Conservation (phyloP, 176 grass and related monocot species). For the Zea luxurians region DNA sequence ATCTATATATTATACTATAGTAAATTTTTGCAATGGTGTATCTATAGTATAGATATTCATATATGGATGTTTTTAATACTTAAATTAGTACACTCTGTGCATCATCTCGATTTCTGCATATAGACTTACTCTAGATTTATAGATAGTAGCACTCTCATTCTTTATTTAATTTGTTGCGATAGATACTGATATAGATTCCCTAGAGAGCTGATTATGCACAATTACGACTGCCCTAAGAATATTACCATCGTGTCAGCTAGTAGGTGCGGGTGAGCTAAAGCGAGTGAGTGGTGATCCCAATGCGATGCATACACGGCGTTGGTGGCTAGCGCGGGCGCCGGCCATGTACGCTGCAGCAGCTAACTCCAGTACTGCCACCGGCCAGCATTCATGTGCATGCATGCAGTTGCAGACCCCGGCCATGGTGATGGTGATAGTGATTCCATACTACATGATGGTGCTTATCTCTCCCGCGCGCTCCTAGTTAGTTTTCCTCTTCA, state of each 20-base stretch:
- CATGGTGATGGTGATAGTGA: not conserved
- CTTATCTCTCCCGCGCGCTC: not conserved
- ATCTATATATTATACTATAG: too few species aligned
- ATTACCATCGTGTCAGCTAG: slow-evolving; percentile 14
- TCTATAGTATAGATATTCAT: too few species aligned
- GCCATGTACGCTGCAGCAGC: not conserved
- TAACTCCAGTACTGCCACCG: slow-evolving; percentile 29
- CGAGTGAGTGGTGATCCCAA: slow-evolving; percentile 34
- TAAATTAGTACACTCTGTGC: too few species aligned
- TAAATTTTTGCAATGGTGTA: too few species aligned
- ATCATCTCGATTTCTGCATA: too few species aligned
- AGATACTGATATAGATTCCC: too few species aligned
- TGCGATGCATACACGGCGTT: not conserved
- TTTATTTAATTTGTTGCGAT: too few species aligned
- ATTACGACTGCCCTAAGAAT: not conserved
- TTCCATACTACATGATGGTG: too few species aligned
- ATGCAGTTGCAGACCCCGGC: slow-evolving; percentile 9
- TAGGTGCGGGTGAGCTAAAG: not conserved
- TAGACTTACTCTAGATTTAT: too few species aligned
- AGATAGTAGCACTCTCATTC: too few species aligned
- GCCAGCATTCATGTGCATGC: slow-evolving; percentile 43
- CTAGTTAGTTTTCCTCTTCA: not conserved
- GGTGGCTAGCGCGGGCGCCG: not conserved
- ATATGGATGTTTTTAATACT: too few species aligned
- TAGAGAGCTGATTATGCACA: too few species aligned